Evolutionary conservation across 768 basidiomycete genomes (phyloP).

Genomic region (Lactifluus subvellereus): DNA sequence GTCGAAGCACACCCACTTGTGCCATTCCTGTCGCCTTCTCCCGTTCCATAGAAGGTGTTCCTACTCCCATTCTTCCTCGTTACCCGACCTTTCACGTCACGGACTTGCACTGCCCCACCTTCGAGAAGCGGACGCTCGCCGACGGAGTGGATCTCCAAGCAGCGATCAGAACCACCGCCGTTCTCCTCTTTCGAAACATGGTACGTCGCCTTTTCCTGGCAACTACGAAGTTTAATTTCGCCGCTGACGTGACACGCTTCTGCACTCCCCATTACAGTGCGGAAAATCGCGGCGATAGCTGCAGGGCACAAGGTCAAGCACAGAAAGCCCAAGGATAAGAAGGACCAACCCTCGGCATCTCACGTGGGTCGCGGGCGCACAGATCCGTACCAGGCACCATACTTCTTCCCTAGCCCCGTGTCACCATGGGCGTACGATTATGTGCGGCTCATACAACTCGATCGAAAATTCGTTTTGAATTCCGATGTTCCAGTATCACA

Average conservation of each 20-base stretch:
- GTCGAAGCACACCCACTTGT: neutral
- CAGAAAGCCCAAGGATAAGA: neutral
- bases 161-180: neutral
- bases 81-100: neutral
- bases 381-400: constrained; percentile 59
- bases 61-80: neutral
- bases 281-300: neutral
- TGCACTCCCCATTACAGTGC: neutral
- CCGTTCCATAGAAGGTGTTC: neutral
- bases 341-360: neutral
- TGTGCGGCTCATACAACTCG: constrained; percentile 18
- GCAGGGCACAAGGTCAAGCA: neutral
- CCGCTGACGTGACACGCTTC: neutral
- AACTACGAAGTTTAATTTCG: neutral
- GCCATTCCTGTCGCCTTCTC: neutral
- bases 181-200: neutral
- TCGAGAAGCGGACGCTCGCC: neutral
- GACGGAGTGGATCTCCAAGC: neutral
- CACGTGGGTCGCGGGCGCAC: constrained; percentile 34
- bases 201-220: neutral
- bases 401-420: constrained; percentile 50
- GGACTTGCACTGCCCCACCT: neutral
- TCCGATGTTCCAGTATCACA: neutral
- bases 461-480: neutral
- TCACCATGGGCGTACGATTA: constrained; percentile 35